Base-by-base conservation (phyloP, 257 asterid species). In the Fraxinus pennsylvanica region DNA sequence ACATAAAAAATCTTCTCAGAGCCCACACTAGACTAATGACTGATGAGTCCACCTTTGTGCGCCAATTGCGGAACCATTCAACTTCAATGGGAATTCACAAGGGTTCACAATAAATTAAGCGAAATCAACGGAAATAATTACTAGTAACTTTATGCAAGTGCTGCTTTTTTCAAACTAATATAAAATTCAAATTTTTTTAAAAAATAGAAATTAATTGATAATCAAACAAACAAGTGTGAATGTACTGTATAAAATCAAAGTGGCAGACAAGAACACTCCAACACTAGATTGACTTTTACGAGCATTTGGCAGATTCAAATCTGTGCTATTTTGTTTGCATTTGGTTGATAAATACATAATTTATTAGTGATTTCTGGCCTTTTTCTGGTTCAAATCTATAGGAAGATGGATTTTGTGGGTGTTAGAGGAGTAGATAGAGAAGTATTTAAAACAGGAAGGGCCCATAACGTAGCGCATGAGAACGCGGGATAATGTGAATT, bases 61-160 rank as follows among this genome's bases (percentile, higher is more conserved):
- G 96, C 85, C 84, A 88, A 84, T 89, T 85, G 86, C 93, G 93
- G 96, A 74, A 71, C 57, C 15, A 74, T 54, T 75, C 43, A 52
- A 6, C 78, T 30, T 30, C 33, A 30, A 30, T 1, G 33, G 63
- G 13, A 12, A 2, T 41, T 72, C 22, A 82, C 80, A 79, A 86
- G 89, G 89, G 79, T 78, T 81, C 75, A 74, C 88, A 81, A 77
- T 77, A 79, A 73, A 65, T 71, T 30, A 67, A 75, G 87, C 95
- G 97, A 78, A 88, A 92, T 94, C 88, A 89, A 87, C 96, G 97
- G 97, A 85, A 75, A 77, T 47, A 74, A 79, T 25, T 70, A 78
- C 30, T 41, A 74, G 29, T 73, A 9, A 13, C 50, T 19, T 19
- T 22, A 50, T 78, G 36, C 54, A 22, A 52, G 8, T 19, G 59